Percentiles rank a stretch among this genome's conserved stretches.
phyloP scores from a whole-genome alignment of 139 green algal species.

The Chlamydomonas asymmetrica region DNA sequence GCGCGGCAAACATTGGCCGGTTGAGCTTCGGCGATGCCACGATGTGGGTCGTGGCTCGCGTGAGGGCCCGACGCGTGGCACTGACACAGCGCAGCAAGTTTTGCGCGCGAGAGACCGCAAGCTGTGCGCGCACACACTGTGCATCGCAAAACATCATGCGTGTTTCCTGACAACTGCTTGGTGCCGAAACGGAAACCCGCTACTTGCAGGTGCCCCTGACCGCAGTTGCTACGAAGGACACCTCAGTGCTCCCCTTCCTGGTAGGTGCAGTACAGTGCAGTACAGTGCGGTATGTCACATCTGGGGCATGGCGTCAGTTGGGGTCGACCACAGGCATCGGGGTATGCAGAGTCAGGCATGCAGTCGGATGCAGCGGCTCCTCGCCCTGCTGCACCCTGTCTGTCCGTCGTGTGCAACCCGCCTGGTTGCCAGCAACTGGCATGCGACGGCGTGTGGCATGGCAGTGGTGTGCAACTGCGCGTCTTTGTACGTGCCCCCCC shows the following conservation, averaged over 20 bases:
- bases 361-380: neutral
- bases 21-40: too few relatives aligned
- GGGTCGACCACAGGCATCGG: neutral
- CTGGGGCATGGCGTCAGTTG: neutral
- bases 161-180: too few relatives aligned
- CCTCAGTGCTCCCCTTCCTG: constrained; percentile 66
- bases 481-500: neutral
- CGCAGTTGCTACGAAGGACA: constrained; percentile 58
- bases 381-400: neutral
- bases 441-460: neutral
- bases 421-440: neutral
- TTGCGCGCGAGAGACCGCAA: too few relatives aligned
- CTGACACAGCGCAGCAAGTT: too few relatives aligned
- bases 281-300: too few relatives aligned
- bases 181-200: too few relatives aligned
- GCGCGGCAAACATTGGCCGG: too few relatives aligned
- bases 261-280: constrained; percentile 23
- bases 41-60: too few relatives aligned
- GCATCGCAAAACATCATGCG: too few relatives aligned
- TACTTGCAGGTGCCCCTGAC: constrained; percentile 70
- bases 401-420: neutral
- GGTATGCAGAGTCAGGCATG: neutral
- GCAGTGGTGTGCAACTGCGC: neutral
- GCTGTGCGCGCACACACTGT: too few relatives aligned
- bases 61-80: too few relatives aligned